Evolutionary conservation across 2,329 filamentous ascomycete species (phyloP).

Genomic region (Amauroascus niger): DNA sequence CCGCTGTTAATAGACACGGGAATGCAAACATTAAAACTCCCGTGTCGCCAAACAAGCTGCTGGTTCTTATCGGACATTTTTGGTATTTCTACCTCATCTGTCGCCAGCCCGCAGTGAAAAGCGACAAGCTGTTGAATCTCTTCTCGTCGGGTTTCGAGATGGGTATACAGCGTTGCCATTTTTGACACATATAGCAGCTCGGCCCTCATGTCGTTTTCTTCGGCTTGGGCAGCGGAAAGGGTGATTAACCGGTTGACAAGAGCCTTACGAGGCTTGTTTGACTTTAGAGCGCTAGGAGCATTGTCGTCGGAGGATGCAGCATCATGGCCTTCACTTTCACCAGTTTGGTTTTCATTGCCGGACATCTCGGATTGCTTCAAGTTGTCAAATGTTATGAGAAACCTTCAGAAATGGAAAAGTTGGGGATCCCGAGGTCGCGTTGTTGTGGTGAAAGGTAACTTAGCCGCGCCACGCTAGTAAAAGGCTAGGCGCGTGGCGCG

Average conservation of each 20-base stretch:
- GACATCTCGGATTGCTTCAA: not conserved
- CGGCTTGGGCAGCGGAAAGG: conserved; percentile 8
- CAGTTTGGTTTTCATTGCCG: no score
- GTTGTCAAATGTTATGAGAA: not conserved
- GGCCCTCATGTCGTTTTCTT: conserved; percentile 14
- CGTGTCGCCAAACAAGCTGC: conserved; percentile 11
- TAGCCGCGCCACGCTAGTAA: no score
- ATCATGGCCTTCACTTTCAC: no score
- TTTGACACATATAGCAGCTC: conserved; percentile 13
- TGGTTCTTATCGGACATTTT: conserved; percentile 1
- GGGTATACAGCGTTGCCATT: conserved; percentile 8
- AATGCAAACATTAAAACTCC: conserved; percentile 16
- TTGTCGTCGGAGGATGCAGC: no score
- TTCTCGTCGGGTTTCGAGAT: not conserved
- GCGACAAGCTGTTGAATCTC: conserved; percentile 13
- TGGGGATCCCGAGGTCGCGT: not conserved
- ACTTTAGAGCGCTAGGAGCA: not conserved
- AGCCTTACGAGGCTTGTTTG: not conserved
- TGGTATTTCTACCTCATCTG: conserved; percentile 10
- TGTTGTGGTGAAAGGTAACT: no score
- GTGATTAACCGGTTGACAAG: conserved; percentile 12
- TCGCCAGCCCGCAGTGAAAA: conserved; percentile 13
- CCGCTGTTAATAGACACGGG: conserved; percentile 11
- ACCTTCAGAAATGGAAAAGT: not conserved
- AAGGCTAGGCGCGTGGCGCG: no score